Percentiles rank a stretch among this genome's conserved stretches.
These are phyloP conservation scores for Teunomyces pallodes DNA, from an alignment of 805 yeast genomes.

Conservation along the genomic window DNA sequence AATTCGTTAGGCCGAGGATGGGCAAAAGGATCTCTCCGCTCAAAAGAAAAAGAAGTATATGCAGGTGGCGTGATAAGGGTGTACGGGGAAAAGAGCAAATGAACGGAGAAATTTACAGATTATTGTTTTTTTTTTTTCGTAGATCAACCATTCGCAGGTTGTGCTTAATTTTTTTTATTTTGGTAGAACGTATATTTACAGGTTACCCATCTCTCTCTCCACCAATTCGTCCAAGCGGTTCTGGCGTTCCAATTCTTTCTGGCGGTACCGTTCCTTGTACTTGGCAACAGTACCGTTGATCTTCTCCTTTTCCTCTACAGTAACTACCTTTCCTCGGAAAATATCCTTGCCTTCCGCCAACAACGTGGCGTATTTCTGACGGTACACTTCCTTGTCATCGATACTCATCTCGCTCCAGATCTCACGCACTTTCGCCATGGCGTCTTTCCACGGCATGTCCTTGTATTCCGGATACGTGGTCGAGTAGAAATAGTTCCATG, in stretches of 20 bases:
- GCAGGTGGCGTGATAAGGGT: background rate
- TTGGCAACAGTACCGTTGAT: conserved; percentile 10
- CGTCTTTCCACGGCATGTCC: conserved; percentile 13
- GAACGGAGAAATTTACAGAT: background rate
- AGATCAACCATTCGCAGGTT: background rate
- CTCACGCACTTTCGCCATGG: conserved; percentile 12
- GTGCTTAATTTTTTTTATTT: background rate
- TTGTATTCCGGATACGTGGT: conserved; percentile 14
- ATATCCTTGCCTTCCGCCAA: conserved; percentile 29
- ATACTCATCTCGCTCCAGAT: conserved; percentile 25
- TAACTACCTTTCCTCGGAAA: conserved; percentile 26
- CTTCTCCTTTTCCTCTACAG: conserved; percentile 21
- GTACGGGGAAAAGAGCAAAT: background rate
- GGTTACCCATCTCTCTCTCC: conserved; percentile 1
- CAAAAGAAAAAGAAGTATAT: background rate
- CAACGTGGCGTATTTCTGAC: conserved; percentile 27
- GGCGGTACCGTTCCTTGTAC: conserved; percentile 11
- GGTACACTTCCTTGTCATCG: conserved; percentile 26
- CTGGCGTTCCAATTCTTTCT: conserved; percentile 6
- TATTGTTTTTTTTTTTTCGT: background rate
- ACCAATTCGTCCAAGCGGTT: conserved; percentile 1
- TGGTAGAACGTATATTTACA: background rate
- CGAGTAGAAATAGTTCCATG: conserved; percentile 35
- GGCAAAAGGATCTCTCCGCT: conserved; percentile 1
- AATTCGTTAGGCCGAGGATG: conserved; percentile 3